Conservation (phyloP, 345 rosid species). For the Citrus mangshanensis region DNA sequence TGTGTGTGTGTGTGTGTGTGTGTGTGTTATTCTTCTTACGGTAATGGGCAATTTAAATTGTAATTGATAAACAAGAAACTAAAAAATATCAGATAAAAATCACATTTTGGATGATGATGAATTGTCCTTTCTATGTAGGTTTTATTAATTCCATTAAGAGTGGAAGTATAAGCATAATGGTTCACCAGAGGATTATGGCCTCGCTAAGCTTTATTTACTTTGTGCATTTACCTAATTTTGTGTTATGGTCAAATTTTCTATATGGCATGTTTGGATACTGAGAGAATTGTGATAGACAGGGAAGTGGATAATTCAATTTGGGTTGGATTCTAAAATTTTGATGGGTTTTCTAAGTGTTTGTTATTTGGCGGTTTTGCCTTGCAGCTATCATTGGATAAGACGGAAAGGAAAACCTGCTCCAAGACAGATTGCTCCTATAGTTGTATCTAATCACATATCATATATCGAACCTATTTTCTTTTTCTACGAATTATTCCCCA, state of each 20-base stretch:
- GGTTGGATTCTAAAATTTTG: background rate
- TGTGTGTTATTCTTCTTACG: background rate
- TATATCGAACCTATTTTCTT: slow-evolving; percentile 91
- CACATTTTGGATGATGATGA: background rate
- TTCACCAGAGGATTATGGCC: background rate
- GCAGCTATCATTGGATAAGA: slow-evolving; percentile 94
- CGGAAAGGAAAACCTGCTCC: slow-evolving; percentile 91
- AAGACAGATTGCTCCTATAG: slow-evolving; percentile 80
- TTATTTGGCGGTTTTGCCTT: background rate
- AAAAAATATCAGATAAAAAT: background rate
- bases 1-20: no score
- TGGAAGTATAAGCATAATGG: background rate
- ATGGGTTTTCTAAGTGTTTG: background rate
- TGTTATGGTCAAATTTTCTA: background rate
- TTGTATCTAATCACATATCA: slow-evolving; percentile 92
- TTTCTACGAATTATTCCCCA: slow-evolving; percentile 86
- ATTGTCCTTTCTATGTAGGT: background rate
- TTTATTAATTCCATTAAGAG: background rate
- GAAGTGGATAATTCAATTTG: background rate
- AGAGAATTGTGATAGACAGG: background rate
- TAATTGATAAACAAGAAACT: background rate
- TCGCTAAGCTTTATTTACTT: background rate
- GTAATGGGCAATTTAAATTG: background rate
- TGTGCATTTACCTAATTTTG: background rate
- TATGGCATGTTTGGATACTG: background rate